Evolutionary conservation across 2,329 filamentous ascomycete species (phyloP).

Genomic region (Neonectria coccinea): DNA sequence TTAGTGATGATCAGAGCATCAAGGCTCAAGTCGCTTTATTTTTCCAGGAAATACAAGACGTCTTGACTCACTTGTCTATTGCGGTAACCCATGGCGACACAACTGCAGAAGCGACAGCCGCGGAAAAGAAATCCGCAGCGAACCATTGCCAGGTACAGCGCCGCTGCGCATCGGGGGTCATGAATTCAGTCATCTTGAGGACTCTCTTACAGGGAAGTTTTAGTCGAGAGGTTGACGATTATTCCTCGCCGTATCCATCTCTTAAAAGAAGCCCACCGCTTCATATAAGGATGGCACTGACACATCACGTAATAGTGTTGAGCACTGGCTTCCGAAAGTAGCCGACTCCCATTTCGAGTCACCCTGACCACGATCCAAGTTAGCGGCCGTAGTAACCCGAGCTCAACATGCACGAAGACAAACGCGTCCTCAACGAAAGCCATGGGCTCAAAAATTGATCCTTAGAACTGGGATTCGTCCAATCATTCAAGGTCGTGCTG

Average conservation of each 20-base stretch:
- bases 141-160: conserved; percentile 42
- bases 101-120: conserved; percentile 40
- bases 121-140: conserved; percentile 40
- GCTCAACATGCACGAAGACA: neutral
- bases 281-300: neutral
- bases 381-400: conserved; percentile 4
- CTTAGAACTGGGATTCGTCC: neutral
- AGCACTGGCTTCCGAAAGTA: neutral
- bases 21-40: neutral
- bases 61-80: conserved; percentile 39
- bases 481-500: neutral
- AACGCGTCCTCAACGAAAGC: neutral
- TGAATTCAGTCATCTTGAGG: conserved; percentile 39
- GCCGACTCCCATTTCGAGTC: neutral
- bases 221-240: neutral
- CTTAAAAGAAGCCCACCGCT: neutral
- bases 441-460: neutral
- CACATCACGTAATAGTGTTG: neutral
- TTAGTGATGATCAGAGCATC: neutral
- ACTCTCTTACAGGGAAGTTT: neutral
- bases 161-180: conserved; percentile 40
- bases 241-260: neutral
- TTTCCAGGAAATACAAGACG: neutral
- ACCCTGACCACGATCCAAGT: neutral
- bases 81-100: conserved; percentile 45